phyloP scores from a whole-genome alignment of 352 stramenopile genomes.

The Pythium coloratum region DNA sequence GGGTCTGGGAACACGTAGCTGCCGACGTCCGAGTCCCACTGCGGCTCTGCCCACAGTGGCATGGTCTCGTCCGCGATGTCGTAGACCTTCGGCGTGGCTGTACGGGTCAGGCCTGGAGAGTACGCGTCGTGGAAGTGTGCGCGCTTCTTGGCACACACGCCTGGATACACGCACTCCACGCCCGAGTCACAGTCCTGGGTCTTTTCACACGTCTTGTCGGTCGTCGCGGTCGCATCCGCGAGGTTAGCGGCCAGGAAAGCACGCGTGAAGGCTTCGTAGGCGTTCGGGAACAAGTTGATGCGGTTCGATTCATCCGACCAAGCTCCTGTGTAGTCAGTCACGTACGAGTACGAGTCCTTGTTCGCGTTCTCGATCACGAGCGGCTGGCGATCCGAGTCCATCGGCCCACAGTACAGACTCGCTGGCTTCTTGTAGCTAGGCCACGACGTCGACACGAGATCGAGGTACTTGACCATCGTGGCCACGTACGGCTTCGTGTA shows the following conservation, averaged over 20 bases:
- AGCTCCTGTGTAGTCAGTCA: constrained; percentile 49
- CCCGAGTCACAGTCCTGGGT: constrained; percentile 57
- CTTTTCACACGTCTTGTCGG: constrained; percentile 48
- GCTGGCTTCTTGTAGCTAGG: constrained; percentile 54
- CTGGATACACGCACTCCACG: constrained; percentile 80
- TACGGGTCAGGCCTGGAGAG: constrained; percentile 64
- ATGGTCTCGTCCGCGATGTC: constrained; percentile 61
- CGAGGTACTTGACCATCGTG: constrained; percentile 72
- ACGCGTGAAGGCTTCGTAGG: constrained; percentile 78
- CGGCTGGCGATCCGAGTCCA: constrained; percentile 49
- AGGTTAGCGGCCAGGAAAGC: constrained; percentile 67
- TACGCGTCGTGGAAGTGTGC: constrained; percentile 82
- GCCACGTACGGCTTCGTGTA: constrained; percentile 62
- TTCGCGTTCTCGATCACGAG: constrained; percentile 38
- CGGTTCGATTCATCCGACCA: constrained; percentile 58
- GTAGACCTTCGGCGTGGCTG: constrained; percentile 46
- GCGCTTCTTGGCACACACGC: constrained; percentile 51
- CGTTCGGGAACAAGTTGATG: constrained; percentile 75
- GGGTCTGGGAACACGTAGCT: constrained; percentile 84
- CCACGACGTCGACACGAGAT: constrained; percentile 38
- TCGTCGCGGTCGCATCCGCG: constrained; percentile 28
- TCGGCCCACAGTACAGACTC: constrained; percentile 58
- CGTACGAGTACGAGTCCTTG: constrained; percentile 35
- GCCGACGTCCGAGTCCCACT: constrained; percentile 63
- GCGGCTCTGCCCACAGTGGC: constrained; percentile 78